Evolutionary conservation across 345 rosid genomes (phyloP), one percentile per base, ranked within the genome.

Genomic region (Xanthoceras sorbifolium): DNA sequence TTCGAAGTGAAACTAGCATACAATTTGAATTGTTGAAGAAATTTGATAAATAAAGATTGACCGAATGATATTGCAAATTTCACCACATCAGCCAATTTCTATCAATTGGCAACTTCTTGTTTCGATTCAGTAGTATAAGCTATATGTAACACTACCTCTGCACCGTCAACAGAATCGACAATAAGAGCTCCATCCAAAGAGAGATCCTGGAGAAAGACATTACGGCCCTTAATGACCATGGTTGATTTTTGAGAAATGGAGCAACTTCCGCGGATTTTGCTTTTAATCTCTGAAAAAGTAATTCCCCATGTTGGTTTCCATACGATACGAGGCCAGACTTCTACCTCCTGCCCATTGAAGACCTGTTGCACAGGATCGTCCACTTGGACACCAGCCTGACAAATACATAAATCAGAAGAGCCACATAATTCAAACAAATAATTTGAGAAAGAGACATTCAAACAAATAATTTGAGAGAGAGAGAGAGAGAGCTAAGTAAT

Each of bases 281-380:
- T 81, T 79, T 90, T 90, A 74, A 96, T 78, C 6, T 92, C 97
- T 12, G 91, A 71, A 80, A 92, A 93, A 44, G 92, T 86, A 76
- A 90, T 66, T 64, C 94, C 98, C 99, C 99, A 96, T 78, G 87
- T 90, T 32, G 98, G 94, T 75, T 89, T 90, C 99, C 98, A 93
- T 50, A 83, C 78, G 76, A 96, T 81, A 18, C 90, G 92, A 44
- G 99, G 89, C 98, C 98, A 95, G 57, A 92, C 92, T 86, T 95
- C 98, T 66, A 95, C 97, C 76, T 92, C 97, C 87, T 96, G 99
- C 8, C 93, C 97, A 42, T 88, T 96, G 80, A 92, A 90, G 62
- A 89, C 90, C 71, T 82, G 83, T 31, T 54, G 69, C 60, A 87
- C 86, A 28, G 99, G 97, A 80, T 88, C 91, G 74, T 71, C 93